A percentile compares a stretch with the other conserved stretches of the same genome.
Conservation (phyloP, 1,139 yeast species). For the Hanseniaspora gamundiae region DNA sequence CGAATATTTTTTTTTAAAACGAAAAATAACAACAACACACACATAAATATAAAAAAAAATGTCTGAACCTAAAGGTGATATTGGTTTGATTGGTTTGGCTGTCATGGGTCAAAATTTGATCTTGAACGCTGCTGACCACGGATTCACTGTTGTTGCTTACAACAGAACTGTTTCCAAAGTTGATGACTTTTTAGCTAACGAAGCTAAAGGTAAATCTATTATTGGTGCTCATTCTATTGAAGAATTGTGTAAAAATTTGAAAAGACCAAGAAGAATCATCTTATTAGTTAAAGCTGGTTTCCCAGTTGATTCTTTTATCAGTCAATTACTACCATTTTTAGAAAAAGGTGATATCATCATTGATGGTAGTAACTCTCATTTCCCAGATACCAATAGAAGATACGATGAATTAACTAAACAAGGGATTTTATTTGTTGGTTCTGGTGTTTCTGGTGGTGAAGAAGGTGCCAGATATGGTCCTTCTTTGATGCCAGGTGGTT, state of each 20-base stretch:
- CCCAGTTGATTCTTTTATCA: constrained; percentile 88
- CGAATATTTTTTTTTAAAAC: background rate
- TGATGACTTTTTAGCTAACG: constrained; percentile 83
- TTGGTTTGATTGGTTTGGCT: constrained; percentile 99
- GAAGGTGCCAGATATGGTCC: constrained; percentile 99
- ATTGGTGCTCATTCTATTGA: constrained; percentile 89
- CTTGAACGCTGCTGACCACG: constrained; percentile 96
- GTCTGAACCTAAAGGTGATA: constrained; percentile 59
- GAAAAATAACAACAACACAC: background rate
- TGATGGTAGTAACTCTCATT: constrained; percentile 99
- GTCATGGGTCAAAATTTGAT: constrained; percentile 99
- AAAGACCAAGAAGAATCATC: constrained; percentile 94
- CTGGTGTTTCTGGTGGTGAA: constrained; percentile 99
- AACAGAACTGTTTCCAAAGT: constrained; percentile 96
- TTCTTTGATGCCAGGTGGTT: constrained; percentile 99
- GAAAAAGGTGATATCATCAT: constrained; percentile 97
- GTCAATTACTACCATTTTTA: constrained; percentile 76
- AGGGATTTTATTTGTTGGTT: constrained; percentile 90
- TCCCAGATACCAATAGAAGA: constrained; percentile 98
- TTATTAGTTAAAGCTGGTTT: constrained; percentile 92
- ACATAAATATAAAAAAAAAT: constrained; percentile 1
- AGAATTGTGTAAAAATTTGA: constrained; percentile 79
- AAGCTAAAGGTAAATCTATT: constrained; percentile 93
- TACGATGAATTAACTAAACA: constrained; percentile 74
- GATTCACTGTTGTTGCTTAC: constrained; percentile 92